Base-by-base conservation (phyloP, 768 basidiomycete genomes). In the Dentipellis fragilis region DNA sequence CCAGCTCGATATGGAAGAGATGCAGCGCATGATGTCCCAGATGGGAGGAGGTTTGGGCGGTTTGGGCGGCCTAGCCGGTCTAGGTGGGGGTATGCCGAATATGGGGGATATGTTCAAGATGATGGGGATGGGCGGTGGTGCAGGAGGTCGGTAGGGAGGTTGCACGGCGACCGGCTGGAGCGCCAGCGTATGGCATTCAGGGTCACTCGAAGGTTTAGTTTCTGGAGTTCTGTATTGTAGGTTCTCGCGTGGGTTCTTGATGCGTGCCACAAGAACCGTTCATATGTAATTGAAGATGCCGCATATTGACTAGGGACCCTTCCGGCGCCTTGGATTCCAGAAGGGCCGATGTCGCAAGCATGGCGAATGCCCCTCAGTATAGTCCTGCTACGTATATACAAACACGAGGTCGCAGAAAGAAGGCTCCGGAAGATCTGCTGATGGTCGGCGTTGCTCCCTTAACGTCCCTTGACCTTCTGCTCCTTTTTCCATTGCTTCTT, bases 21-120 rank as follows among this genome's bases (percentile, higher is more conserved):
- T 94, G 89, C 89, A 93, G 72, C 80, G 91, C 87, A 90, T 91
- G 87, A 93, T 94, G 89, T 71, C 81, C 52, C 84, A 86, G 55
- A 89, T 92, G 87, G 90, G 89, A n/a, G 71, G 65, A 54, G 71
- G 73, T 23, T 21, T 49, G 48, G 48, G 48, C 51, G 75, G 74
- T 12, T 62, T 77, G 11, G 83, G 84, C 10, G 81, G 81, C 6
- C 69, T 82, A 3, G 83, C 81, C 21, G 86, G 84, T 16, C 64
- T 83, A 57, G 80, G 79, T 19, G 84, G 84, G 46, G 81, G 82
- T 2, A 80, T 84, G 79, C 77, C 80, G 50, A 80, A 81, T 52
- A 81, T 89, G 77, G 77, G 72, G 19, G 87, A 90, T 60, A 85
- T 90, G 84, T 74, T 89, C 67, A 89, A 89, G 72, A 87, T 89